Evolutionary conservation across 345 rosid genomes (phyloP).

Genomic region (Trapa incisa): DNA sequence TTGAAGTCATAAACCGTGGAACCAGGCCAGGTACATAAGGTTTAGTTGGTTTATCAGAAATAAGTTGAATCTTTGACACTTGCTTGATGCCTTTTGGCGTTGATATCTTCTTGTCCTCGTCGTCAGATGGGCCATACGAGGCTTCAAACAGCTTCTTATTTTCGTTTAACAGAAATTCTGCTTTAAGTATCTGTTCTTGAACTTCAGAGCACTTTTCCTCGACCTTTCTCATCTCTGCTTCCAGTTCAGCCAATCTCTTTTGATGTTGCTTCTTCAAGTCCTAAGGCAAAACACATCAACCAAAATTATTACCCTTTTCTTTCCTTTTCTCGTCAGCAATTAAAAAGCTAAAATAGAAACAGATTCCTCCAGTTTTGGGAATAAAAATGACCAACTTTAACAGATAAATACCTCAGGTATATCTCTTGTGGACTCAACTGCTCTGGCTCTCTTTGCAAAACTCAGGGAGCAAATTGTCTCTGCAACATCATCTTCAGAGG

Average conservation of each 20-base stretch:
- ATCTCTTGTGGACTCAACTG: conserved; percentile 49
- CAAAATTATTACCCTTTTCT: not conserved
- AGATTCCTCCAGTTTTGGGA: not conserved
- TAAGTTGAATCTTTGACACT: conserved; percentile 16
- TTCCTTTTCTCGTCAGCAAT: conserved; percentile 1
- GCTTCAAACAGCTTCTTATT: conserved; percentile 39
- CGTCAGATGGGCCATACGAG: conserved; percentile 17
- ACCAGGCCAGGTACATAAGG: conserved; percentile 14
- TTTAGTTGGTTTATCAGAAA: conserved; percentile 23
- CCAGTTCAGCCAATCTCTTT: conserved; percentile 43
- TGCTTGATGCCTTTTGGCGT: conserved; percentile 19
- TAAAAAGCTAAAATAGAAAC: conserved; percentile 4
- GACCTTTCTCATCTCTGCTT: conserved; percentile 46
- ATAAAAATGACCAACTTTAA: not conserved
- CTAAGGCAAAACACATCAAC: conserved; percentile 17
- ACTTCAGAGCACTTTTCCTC: conserved; percentile 40
- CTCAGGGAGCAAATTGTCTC: conserved; percentile 77
- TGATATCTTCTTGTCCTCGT: conserved; percentile 18
- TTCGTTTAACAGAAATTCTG: conserved; percentile 36
- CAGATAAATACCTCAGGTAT: conserved; percentile 32
- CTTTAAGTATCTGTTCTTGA: conserved; percentile 30
- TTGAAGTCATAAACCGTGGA: conserved; percentile 81
- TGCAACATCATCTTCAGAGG: conserved; percentile 55
- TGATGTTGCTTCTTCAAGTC: conserved; percentile 44
- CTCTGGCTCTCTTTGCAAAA: conserved; percentile 81